Conservation (phyloP, 495 filamentous ascomycete species). For the Annulohypoxylon nitens region DNA sequence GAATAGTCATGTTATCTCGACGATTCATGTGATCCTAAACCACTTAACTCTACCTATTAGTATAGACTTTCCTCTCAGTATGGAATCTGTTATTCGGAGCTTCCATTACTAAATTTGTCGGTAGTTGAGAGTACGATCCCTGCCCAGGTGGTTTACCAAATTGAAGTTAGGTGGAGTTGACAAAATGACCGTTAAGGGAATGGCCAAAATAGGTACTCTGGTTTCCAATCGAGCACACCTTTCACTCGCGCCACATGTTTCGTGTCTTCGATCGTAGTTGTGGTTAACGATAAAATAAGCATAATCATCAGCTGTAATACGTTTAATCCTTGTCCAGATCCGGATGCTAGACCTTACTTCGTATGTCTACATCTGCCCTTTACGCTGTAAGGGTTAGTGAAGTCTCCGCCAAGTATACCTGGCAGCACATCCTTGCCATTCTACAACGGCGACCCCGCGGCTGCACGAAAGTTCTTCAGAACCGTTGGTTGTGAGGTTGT, state of each 20-base stretch:
- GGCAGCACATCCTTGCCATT: not conserved
- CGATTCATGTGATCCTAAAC: not conserved
- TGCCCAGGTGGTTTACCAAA: not conserved
- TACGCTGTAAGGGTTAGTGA: not conserved
- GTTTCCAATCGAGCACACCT: not conserved
- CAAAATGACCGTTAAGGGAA: conserved; percentile 7
- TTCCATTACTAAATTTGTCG: not conserved
- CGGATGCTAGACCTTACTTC: conserved; percentile 8
- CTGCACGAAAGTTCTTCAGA: conserved; percentile 1
- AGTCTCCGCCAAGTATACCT: conserved; percentile 1
- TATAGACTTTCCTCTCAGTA: not conserved
- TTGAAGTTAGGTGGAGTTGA: not conserved
- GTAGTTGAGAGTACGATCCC: not conserved
- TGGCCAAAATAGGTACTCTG: not conserved
- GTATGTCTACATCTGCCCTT: conserved; percentile 8
- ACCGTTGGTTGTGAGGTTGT: not conserved
- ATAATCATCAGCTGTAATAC: conserved; percentile 2
- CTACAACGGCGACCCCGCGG: conserved; percentile 4
- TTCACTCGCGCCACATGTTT: conserved; percentile 9
- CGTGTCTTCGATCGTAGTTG: conserved; percentile 1
- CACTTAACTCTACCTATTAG: not conserved
- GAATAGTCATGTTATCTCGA: not conserved
- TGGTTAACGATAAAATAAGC: conserved; percentile 9
- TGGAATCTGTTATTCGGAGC: not conserved
- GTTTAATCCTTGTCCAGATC: conserved; percentile 11